Base-by-base conservation (phyloP, 1,284 basidiomycete species). In the Leucoagaricus sp. region DNA sequence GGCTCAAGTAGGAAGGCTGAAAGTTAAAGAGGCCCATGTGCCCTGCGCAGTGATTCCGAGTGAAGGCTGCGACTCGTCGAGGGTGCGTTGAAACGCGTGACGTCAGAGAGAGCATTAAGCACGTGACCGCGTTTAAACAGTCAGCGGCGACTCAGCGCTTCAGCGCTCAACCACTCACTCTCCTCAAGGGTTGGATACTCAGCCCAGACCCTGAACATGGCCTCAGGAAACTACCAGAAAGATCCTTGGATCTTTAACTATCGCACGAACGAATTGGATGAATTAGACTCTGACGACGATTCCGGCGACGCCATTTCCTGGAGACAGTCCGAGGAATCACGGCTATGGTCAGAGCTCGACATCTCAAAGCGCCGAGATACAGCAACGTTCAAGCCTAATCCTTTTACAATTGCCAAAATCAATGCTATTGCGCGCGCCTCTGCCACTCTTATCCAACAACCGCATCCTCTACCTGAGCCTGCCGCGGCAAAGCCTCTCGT, bases 361-460 rank as follows among this genome's bases (percentile, higher is more conserved):
- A 70, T 89, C 1, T 78, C 83, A 0, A 67, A 72, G 2, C 75
- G 88, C 42, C 69, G 78, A 46, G 88, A 89, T 54, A 68, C 74
- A 26, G 87, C 83, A 0, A 65, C 72, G 3, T 89, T 83, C 71
- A 86, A 81, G 49, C 80, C 85, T 0, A 91, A 88, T 64, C 88
- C 89, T 0, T 91, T 88, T 79, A 82, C 80, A 49, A 89, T 91
- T 54, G 88, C 88, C 1, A 87, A 83, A 63, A 81, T 87, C 33
- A 90, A 91, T 63, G 88, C 88, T 48, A 79, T 81, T 0, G 74
- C 75, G 33, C 79, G 87, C 21, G 19, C 47, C 4, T 44, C 66
- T 26, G 38, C 28, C 12, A n/a, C 40, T 2, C n/a, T 19, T 25
- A 21, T 31, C 4, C n/a, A n/a, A n/a, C n/a, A n/a, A n/a, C n/a